Conservation (phyloP, 1,139 yeast genomes). For the Petasospora fabianii region DNA sequence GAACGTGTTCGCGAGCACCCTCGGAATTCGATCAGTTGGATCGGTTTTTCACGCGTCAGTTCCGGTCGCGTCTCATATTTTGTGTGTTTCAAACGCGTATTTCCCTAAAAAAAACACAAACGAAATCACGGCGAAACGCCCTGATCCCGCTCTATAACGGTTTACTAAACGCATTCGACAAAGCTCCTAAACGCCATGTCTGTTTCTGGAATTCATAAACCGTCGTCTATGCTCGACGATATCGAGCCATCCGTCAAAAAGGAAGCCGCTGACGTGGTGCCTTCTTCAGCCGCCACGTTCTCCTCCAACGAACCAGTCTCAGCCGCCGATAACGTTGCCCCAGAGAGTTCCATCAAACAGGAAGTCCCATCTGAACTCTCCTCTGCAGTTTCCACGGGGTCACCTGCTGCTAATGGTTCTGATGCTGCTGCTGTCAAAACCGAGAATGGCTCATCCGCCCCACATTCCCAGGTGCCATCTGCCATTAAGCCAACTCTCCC, state of each 20-base stretch:
- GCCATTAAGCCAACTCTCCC: constrained; percentile 12
- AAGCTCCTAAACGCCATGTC: constrained; percentile 6
- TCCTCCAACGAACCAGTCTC: constrained; percentile 2
- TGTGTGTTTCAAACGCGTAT: constrained; percentile 2
- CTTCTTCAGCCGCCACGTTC: constrained; percentile 1
- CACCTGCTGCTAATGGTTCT: neutral
- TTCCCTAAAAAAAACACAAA: neutral
- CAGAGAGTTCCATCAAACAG: too few relatives aligned
- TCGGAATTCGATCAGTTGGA: too few relatives aligned
- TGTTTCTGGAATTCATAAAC: constrained; percentile 2
- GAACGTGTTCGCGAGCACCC: constrained; percentile 3
- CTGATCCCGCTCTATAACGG: neutral
- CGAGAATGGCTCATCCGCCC: constrained; percentile 5
- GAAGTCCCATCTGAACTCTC: too few relatives aligned
- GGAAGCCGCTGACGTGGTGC: constrained; percentile 4
- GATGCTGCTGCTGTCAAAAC: constrained; percentile 1
- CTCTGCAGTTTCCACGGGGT: neutral
- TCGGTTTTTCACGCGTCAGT: too few relatives aligned
- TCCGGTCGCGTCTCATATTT: neutral
- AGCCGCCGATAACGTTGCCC: neutral
- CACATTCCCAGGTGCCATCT: constrained; percentile 9
- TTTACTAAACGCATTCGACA: too few relatives aligned
- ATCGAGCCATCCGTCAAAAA: constrained; percentile 8
- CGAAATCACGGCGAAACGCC: neutral
- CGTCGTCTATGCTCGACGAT: constrained; percentile 23